phyloP scores from a whole-genome alignment of 257 asterid species.

The Solanum corneliomulleri region DNA sequence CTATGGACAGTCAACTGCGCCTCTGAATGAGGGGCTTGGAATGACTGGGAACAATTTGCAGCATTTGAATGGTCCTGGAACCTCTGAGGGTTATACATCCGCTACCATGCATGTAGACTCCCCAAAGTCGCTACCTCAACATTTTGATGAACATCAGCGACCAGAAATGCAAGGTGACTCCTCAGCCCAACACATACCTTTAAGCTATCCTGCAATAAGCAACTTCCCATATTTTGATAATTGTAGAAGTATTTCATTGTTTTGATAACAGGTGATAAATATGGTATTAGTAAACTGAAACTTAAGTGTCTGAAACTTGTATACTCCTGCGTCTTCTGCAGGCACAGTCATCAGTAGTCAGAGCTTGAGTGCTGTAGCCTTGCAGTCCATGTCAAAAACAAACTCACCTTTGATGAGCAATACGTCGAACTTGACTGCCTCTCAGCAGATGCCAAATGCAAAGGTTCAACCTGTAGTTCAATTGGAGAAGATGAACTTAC shows the following conservation, averaged over 20 bases:
- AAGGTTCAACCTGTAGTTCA: slow-evolving; percentile 44
- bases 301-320: slow-evolving; percentile 56
- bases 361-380: slow-evolving; percentile 29
- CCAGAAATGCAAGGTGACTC: slow-evolving; percentile 50
- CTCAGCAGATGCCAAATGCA: slow-evolving; percentile 41
- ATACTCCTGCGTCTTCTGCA: slow-evolving; percentile 41
- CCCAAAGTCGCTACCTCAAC: slow-evolving; percentile 37
- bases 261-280: slow-evolving; percentile 59
- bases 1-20: slow-evolving; percentile 52
- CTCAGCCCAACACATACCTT: neutral
- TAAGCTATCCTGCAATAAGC: neutral
- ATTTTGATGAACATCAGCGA: slow-evolving; percentile 60
- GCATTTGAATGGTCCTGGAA: slow-evolving; percentile 38
- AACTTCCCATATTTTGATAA: neutral
- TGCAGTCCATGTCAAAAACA: slow-evolving; percentile 49
- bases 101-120: slow-evolving; percentile 47
- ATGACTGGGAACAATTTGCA: slow-evolving; percentile 43
- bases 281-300: slow-evolving; percentile 51
- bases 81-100: slow-evolving; percentile 47
- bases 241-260: slow-evolving; percentile 5
- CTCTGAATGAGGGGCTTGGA: slow-evolving; percentile 60
- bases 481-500: slow-evolving; percentile 42
- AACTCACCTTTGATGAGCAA: slow-evolving; percentile 33
- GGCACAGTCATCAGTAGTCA: slow-evolving; percentile 43
- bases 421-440: slow-evolving; percentile 32